Base-by-base conservation (phyloP, 2,329 filamentous ascomycete species). In the Arthrinium phaeospermum region DNA sequence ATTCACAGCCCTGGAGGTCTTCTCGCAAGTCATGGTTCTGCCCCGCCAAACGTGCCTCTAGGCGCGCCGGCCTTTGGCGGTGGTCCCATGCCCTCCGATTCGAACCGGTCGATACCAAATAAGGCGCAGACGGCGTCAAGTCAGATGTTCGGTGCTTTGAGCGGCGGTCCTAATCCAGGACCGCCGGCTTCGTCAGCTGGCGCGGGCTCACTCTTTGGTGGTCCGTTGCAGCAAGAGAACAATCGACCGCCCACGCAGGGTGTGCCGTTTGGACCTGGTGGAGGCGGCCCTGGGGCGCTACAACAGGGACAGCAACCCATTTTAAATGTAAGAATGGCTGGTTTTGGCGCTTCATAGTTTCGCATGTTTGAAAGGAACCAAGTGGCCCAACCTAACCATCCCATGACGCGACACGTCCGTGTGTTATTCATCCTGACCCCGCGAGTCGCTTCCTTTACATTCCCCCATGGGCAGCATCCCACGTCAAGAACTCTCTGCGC, bases 1-100 rank as follows among this genome's bases (percentile, higher is more conserved):
- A 97, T 98, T 72, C 96, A 98, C 80, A 97, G 95, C 67, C 96
- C 96, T 1, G 96, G 96, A 76, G 96, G 96, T 12, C 88, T 98
- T 47, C 89, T 98, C 51, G 90, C 92, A 12, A 94, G 91, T 76
- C 91, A 94, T 77, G 91, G 89, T 46, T 88, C 88, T 46, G 84
- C 86, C 49, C 86, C 88, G 41, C 82, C 87, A 19, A 70, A 70
- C 49, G 88, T 87, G 68, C 83, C 87, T 68, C 82, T 89, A 61
- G 86, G 88, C 72, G 87, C 83, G 51, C 85, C 88, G n/a, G 81
- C 88, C 71, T 91, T 91, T 75, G 87, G 64, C 46, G 78, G 88
- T 70, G 88, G 87, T 1, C 86, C 89, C 70, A 82, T 90, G 67
- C 87, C 88, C 76, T 81, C 80, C 78, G 89, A 91, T 67, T 81